A percentile compares a stretch with the other conserved stretches of the same genome.
Evolutionary conservation across 2,329 filamentous ascomycete genomes (phyloP).

Genomic region (Harringtonia lauricola): DNA sequence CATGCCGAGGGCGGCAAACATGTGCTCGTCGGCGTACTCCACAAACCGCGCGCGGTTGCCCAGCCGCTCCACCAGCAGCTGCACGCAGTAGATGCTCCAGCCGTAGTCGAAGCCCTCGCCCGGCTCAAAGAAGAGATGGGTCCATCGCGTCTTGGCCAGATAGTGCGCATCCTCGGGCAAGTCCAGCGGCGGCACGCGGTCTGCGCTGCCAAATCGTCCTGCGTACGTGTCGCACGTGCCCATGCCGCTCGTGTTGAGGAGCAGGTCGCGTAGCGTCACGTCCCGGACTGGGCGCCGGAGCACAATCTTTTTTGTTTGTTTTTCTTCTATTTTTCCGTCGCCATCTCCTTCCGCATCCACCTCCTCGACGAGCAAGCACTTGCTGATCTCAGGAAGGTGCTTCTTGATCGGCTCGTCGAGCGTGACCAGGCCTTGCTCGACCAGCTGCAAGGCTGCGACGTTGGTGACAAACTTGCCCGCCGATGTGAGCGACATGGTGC

Average conservation of each 20-base stretch:
- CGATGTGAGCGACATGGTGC: conserved; percentile 5
- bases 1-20: conserved; percentile 1
- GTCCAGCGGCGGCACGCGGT: not conserved
- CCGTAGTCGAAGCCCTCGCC: conserved; percentile 5
- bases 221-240: not conserved
- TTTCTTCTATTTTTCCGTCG: not conserved
- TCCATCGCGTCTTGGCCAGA: not conserved
- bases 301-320: not conserved
- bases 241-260: not conserved
- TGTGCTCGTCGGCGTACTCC: conserved; percentile 1
- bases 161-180: not conserved
- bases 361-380: not conserved
- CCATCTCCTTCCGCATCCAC: not conserved
- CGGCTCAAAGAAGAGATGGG: conserved; percentile 6
- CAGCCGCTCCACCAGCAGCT: conserved; percentile 6
- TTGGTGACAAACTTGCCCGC: conserved; percentile 5
- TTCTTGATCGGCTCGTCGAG: conserved; percentile 5
- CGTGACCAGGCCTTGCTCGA: conserved; percentile 1
- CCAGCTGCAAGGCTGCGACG: conserved; percentile 6
- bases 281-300: not conserved
- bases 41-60: conserved; percentile 1
- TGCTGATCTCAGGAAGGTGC: conserved; percentile 3
- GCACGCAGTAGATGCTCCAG: conserved; percentile 5
- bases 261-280: not conserved
- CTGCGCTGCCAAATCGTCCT: not conserved